Evolutionary conservation across 1,284 basidiomycete genomes (phyloP), one percentile per base, ranked within the genome.

Genomic region (Golubevia pallescens): DNA sequence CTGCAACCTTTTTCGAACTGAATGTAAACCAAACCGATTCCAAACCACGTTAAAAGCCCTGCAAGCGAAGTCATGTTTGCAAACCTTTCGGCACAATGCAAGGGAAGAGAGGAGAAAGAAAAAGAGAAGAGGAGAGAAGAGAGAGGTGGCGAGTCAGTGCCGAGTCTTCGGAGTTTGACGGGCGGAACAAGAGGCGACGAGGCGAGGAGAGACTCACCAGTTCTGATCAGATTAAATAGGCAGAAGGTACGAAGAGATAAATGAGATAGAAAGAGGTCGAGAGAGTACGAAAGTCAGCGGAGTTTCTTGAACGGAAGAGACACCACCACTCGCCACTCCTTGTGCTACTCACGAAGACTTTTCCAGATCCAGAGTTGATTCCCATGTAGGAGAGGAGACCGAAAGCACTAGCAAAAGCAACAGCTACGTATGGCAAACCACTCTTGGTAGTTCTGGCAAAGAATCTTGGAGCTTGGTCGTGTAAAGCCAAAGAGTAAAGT

Each of bases 41-140:
- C 92, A 78, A 92, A 91, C 94, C 94, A 96, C 10, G 92, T 92
- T 87, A 93, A 88, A 63, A 92, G 85, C 54, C 91, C 91, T 6
- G 89, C 88, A 20, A 90, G 79, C 65, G 86, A 84, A 70, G 88
- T 77, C 69, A 89, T 77, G 69, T 77, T 83, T 21, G 73, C n/a
- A n/a, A n/a, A n/a, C n/a, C n/a, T n/a, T n/a, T n/a, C n/a, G 51
- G 51, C 19, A 19, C 51, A 53, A 19, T 16, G 16, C 16, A 53
- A 19, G 16, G 51, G 16, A 53, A 53, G 19, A 19, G 19, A 16
- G 19, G 51, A 19, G 19, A 53, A 19, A 53, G 16, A 16, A 19
- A 19, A 16, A 16, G 16, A 16, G 51, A 19, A 16, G 51, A 16
- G 19, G 51, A 16, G 51, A 19, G 16, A 19, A 53, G 19, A 16